Evolutionary conservation across 2,329 filamentous ascomycete genomes (phyloP).

Genomic region (Neobulgaria alba): DNA sequence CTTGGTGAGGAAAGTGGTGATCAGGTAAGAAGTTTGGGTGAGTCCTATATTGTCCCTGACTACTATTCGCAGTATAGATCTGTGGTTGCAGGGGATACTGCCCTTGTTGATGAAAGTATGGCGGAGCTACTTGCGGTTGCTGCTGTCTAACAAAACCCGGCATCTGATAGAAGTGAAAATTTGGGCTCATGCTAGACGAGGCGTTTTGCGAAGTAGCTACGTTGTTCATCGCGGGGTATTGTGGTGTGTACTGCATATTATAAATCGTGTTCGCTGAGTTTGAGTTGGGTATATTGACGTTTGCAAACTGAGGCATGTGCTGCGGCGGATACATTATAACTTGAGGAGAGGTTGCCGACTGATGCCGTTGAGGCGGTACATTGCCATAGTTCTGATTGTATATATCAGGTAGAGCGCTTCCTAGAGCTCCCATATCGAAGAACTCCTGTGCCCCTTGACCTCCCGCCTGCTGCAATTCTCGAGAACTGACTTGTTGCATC

Average conservation of each 20-base stretch:
- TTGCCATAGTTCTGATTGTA: constrained; percentile 20
- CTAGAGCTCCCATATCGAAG: constrained; percentile 22
- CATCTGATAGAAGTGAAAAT: constrained; percentile 21
- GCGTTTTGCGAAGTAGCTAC: constrained; percentile 1
- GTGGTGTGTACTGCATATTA: constrained; percentile 17
- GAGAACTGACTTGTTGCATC: constrained; percentile 5
- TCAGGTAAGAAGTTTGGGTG: no score
- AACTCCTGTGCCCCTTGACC: constrained; percentile 16
- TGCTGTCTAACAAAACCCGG: constrained; percentile 19
- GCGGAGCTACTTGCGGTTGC: constrained; percentile 13
- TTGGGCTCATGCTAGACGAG: constrained; percentile 12
- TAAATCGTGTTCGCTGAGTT: not conserved
- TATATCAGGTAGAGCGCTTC: constrained; percentile 20
- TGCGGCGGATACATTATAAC: constrained; percentile 18
- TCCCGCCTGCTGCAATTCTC: constrained; percentile 4
- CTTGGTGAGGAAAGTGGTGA: no score
- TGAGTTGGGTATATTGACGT: constrained; percentile 7
- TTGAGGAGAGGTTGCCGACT: constrained; percentile 11
- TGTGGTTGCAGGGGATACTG: constrained; percentile 21
- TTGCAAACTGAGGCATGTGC: constrained; percentile 17
- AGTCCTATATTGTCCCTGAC: constrained; percentile 11
- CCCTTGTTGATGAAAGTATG: constrained; percentile 20
- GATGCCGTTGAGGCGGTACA: constrained; percentile 14
- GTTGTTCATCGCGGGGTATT: constrained; percentile 21
- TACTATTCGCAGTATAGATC: constrained; percentile 13